These are phyloP conservation scores for Bipolaris bicolor DNA, from an alignment of 2,329 filamentous ascomycete genomes.

Conservation along the genomic window DNA sequence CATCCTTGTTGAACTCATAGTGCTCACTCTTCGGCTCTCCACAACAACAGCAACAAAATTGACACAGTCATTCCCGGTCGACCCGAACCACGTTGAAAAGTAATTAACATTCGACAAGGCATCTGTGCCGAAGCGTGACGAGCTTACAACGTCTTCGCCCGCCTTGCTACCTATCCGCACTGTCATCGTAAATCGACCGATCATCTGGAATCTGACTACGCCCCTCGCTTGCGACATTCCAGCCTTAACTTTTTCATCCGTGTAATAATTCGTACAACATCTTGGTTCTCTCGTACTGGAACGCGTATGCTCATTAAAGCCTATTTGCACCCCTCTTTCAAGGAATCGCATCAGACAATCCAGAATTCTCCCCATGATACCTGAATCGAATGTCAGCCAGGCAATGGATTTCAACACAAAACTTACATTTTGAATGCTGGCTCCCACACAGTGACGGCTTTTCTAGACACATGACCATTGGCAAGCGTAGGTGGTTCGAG, in stretches of 20 bases:
- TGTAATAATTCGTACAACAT: not conserved
- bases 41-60: not conserved
- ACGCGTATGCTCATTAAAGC: not conserved
- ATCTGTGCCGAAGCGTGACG: not conserved
- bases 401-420: not conserved
- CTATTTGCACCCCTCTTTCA: constrained; percentile 8
- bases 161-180: not conserved
- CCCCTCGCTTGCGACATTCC: not conserved
- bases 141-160: not conserved
- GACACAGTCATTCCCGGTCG: not conserved
- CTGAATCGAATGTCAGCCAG: constrained; percentile 19
- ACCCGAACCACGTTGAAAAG: not conserved
- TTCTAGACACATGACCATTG: constrained; percentile 52
- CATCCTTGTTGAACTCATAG: constrained; percentile 1
- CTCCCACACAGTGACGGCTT: constrained; percentile 58
- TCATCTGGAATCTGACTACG: constrained; percentile 1
- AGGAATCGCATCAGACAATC: constrained; percentile 48
- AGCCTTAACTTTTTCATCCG: not conserved
- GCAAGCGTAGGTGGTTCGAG: constrained; percentile 45
- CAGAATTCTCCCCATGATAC: constrained; percentile 52
- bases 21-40: constrained; percentile 14
- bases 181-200: constrained; percentile 3
- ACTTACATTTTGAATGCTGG: constrained; percentile 53
- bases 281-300: not conserved
- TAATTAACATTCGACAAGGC: not conserved